A percentile compares a stretch with the other conserved stretches of the same genome.
These are phyloP conservation scores for Arthrocladium fulminans DNA, from an alignment of 2,329 filamentous ascomycete species.

Conservation along the genomic window DNA sequence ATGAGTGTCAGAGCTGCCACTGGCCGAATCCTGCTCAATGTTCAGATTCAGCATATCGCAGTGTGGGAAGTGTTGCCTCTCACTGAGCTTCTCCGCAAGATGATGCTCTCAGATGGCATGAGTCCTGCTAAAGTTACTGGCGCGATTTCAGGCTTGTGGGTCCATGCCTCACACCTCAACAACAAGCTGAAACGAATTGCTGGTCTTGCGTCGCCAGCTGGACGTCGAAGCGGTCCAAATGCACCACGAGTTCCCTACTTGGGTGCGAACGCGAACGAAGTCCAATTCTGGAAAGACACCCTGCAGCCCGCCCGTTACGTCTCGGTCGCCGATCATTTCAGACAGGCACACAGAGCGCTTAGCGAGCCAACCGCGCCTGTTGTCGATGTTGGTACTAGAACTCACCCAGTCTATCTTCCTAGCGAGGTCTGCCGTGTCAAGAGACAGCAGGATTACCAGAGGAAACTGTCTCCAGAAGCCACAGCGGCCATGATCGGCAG, in stretches of 20 bases:
- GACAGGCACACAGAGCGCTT: slow-evolving; percentile 32
- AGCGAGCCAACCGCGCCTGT: slow-evolving; percentile 44
- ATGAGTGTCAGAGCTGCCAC: slow-evolving; percentile 52
- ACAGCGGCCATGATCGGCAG: slow-evolving; percentile 57
- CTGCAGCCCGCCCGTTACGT: slow-evolving; percentile 36
- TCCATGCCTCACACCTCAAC: slow-evolving; percentile 32
- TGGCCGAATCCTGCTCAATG: slow-evolving; percentile 50
- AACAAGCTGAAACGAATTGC: background rate
- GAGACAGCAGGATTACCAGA: slow-evolving; percentile 54
- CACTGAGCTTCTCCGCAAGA: slow-evolving; percentile 28
- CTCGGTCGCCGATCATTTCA: slow-evolving; percentile 46
- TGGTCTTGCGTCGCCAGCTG: background rate
- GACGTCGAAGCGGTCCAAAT: slow-evolving; percentile 15
- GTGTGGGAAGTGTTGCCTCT: slow-evolving; percentile 47
- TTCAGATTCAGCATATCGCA: slow-evolving; percentile 53
- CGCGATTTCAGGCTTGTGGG: slow-evolving; percentile 33
- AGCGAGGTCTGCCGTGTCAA: slow-evolving; percentile 57
- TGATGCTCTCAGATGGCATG: slow-evolving; percentile 23
- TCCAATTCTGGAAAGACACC: slow-evolving; percentile 45
- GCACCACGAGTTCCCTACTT: slow-evolving; percentile 29
- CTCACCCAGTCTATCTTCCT: slow-evolving; percentile 56
- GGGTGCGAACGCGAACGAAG: slow-evolving; percentile 44
- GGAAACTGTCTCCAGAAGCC: slow-evolving; percentile 52
- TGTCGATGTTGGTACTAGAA: slow-evolving; percentile 54
- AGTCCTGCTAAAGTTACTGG: slow-evolving; percentile 22